phyloP scores from a whole-genome alignment of 2,329 filamentous ascomycete genomes.

The Pyrenophora graminea region DNA sequence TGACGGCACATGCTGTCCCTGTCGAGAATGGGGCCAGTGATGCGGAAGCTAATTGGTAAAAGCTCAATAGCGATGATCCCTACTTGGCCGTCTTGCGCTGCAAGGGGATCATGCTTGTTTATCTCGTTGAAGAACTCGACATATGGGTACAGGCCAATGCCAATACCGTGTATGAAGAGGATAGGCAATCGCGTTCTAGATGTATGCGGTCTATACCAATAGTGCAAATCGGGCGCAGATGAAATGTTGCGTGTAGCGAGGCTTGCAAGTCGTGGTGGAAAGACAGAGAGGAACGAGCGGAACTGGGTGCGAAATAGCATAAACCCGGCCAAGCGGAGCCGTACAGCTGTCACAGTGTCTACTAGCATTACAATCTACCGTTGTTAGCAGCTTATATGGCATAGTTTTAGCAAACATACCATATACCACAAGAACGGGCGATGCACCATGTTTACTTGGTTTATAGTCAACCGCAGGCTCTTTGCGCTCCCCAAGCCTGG shows the following conservation, averaged over 20 bases:
- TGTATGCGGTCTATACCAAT: constrained; percentile 69
- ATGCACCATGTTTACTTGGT: constrained; percentile 64
- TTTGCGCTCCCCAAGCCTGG: constrained; percentile 61
- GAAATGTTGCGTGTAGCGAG: constrained; percentile 55
- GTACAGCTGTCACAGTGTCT: constrained; percentile 48
- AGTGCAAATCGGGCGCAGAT: constrained; percentile 57
- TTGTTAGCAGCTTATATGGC: neutral
- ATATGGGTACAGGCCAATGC: constrained; percentile 69
- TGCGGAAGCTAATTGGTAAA: constrained; percentile 67
- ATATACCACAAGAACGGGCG: constrained; percentile 68
- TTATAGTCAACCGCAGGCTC: constrained; percentile 67
- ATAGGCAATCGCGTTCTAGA: constrained; percentile 62
- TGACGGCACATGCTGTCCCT: constrained; percentile 61
- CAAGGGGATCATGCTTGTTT: constrained; percentile 39
- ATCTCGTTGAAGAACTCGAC: constrained; percentile 61
- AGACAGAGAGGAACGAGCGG: constrained; percentile 54
- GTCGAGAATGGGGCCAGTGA: constrained; percentile 59
- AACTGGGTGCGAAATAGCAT: constrained; percentile 54
- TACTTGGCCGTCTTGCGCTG: constrained; percentile 52
- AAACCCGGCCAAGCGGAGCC: constrained; percentile 57
- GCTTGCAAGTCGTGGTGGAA: constrained; percentile 62
- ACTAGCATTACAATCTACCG: constrained; percentile 57
- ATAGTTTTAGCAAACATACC: constrained; percentile 46
- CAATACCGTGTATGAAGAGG: constrained; percentile 73
- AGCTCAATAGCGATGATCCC: constrained; percentile 69